Conservation (phyloP, 352 stramenopile species). For the Pythium biforme region DNA sequence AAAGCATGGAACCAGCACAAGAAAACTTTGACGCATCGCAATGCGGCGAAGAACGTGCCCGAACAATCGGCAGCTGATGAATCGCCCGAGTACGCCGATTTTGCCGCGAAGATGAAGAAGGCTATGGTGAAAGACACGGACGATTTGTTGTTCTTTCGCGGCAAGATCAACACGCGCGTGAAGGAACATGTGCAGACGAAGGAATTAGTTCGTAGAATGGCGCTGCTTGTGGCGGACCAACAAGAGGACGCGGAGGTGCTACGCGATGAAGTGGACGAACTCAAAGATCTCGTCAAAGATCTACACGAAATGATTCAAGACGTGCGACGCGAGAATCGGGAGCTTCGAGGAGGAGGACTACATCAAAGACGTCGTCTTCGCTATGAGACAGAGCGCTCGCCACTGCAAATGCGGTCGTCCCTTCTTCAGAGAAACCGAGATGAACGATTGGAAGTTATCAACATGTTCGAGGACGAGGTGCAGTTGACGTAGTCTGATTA, state of each 20-base stretch:
- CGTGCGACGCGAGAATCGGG: background rate
- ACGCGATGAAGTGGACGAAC: slow-evolving; percentile 9
- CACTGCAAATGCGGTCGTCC: too few species aligned
- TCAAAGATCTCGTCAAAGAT: slow-evolving; percentile 6
- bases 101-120: slow-evolving; percentile 17
- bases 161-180: slow-evolving; percentile 1
- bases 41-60: background rate
- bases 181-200: slow-evolving; percentile 21
- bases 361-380: background rate
- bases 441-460: slow-evolving; percentile 5
- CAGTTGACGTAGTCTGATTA: slow-evolving; percentile 21
- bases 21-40: background rate
- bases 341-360: background rate
- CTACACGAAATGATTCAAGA: background rate
- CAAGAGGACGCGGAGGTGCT: slow-evolving; percentile 22
- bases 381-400: background rate
- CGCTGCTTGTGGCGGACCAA: slow-evolving; percentile 25
- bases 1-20: background rate
- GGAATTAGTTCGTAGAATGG: slow-evolving; percentile 15
- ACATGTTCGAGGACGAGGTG: slow-evolving; percentile 25
- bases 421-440: background rate
- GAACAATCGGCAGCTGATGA: background rate
- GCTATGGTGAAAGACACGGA: slow-evolving; percentile 16
- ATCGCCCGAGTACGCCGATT: slow-evolving; percentile 12
- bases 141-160: slow-evolving; percentile 6